phyloP scores from a whole-genome alignment of 495 filamentous ascomycete species.

The Hypoxylon intermedium region DNA sequence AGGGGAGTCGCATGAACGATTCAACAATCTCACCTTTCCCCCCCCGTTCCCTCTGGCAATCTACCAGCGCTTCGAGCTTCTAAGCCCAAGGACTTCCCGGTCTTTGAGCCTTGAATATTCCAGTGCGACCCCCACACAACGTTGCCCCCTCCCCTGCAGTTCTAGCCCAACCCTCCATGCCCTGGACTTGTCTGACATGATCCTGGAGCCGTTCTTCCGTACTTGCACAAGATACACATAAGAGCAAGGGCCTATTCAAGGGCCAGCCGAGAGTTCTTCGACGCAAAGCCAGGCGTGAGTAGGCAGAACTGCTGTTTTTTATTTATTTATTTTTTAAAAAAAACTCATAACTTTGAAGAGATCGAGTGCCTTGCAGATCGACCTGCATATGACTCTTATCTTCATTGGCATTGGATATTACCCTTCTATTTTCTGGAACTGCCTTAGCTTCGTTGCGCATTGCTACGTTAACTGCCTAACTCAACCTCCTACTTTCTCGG shows the following conservation, averaged over 20 bases:
- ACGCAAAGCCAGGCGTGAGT: no score
- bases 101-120: conserved; percentile 14
- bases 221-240: conserved; percentile 11
- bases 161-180: conserved; percentile 27
- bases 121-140: conserved; percentile 36
- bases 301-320: conserved; percentile 7
- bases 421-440: conserved; percentile 15
- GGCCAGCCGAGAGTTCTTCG: conserved; percentile 21
- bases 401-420: conserved; percentile 12
- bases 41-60: conserved; percentile 12
- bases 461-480: conserved; percentile 23
- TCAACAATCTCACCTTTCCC: conserved; percentile 10
- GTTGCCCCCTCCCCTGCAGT: conserved; percentile 12
- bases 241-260: conserved; percentile 19
- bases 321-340: conserved; percentile 19
- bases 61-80: conserved; percentile 22
- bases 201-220: conserved; percentile 34
- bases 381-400: conserved; percentile 35
- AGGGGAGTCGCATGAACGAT: conserved; percentile 17
- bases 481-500: neutral
- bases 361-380: conserved; percentile 32
- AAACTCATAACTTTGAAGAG: conserved; percentile 2
- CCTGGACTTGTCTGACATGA: conserved; percentile 34
- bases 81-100: conserved; percentile 17
- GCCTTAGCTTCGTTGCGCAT: neutral